Evolutionary conservation across 495 filamentous ascomycete genomes (phyloP), one percentile per base, ranked within the genome.

Genomic region (Paragyromitra xinjiangensis): DNA sequence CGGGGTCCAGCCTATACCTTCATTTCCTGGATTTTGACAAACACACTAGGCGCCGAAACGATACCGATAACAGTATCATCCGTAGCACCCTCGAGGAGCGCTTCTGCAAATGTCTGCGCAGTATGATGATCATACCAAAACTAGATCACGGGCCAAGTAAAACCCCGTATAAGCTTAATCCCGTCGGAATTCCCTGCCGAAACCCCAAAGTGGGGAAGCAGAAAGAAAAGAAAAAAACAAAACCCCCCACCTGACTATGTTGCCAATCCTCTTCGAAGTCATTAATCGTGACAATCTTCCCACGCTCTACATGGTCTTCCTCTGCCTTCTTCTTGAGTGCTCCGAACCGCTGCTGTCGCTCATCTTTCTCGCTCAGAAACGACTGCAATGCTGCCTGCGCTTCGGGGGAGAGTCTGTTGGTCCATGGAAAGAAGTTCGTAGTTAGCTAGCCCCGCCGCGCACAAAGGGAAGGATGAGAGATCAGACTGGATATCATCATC

Each of bases 251-350:
- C 82, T 95, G 92, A 68, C 88, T 90, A 69, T 91, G 87, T 70
- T 94, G 91, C 92, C 92, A 95, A 82, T 94, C 91, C 84, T 95
- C 92, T 0, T 85, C 84, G 82, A 95, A 95, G 14, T 87, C 85
- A 3, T 91, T 90, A 87, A 95, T 95, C 6, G 87, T 89, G 40
- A 92, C 73, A 50, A 84, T 81, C 40, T 75, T 76, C 65, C 76
- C 74, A 19, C 80, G 70, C 59, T 81, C 67, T 24, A 84, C 81
- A 72, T 83, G 84, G 69, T 79, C 84, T 75, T 84, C 84, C 82
- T 85, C 88, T n/a, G 84, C 86, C 44, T 83, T 86, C 50, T 72
- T 86, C 85, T 89, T 90, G 16, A 91, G 81, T 9, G 86, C 85
- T 78, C 91, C 89, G 73, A 94, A 92, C 63, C 89, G 86, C 71